phyloP scores from a whole-genome alignment of 2,329 filamentous ascomycete genomes.

The Aspergillus brunneoviolaceus region DNA sequence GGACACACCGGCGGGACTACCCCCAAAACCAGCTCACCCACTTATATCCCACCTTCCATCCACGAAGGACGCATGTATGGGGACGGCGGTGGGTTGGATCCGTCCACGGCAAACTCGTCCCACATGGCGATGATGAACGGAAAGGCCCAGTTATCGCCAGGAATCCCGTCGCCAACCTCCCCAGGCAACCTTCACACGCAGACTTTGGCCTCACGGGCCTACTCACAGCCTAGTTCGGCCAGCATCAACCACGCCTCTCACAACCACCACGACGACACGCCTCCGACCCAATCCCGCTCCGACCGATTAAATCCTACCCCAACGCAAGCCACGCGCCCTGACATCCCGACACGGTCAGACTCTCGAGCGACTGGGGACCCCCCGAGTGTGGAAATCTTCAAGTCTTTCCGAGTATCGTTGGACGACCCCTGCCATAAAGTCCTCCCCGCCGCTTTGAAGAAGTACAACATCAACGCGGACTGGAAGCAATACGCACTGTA shows the following conservation, averaged over 20 bases:
- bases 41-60: conserved; percentile 63
- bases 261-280: conserved; percentile 41
- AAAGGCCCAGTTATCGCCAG: conserved; percentile 53
- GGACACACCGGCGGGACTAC: conserved; percentile 66
- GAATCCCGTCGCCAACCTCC: conserved; percentile 48
- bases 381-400: conserved; percentile 85
- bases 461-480: conserved; percentile 97
- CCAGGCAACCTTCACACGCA: conserved; percentile 42
- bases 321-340: conserved; percentile 31
- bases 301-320: conserved; percentile 36
- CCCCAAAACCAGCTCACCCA: conserved; percentile 75
- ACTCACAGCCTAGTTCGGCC: conserved; percentile 36
- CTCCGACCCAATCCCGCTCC: conserved; percentile 28
- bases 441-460: conserved; percentile 88
- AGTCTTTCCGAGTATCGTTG: conserved; percentile 96
- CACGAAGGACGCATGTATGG: conserved; percentile 64
- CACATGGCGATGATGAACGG: conserved; percentile 70
- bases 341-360: conserved; percentile 34
- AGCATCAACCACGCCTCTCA: conserved; percentile 31
- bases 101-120: conserved; percentile 67
- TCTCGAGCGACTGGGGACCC: conserved; percentile 33
- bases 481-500: conserved; percentile 98
- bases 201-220: conserved; percentile 46
- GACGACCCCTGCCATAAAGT: conserved; percentile 98
- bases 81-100: conserved; percentile 59